Evolutionary conservation across 2,329 filamentous ascomycete species (phyloP).

Genomic region (Phaeosphaeria sp.): DNA sequence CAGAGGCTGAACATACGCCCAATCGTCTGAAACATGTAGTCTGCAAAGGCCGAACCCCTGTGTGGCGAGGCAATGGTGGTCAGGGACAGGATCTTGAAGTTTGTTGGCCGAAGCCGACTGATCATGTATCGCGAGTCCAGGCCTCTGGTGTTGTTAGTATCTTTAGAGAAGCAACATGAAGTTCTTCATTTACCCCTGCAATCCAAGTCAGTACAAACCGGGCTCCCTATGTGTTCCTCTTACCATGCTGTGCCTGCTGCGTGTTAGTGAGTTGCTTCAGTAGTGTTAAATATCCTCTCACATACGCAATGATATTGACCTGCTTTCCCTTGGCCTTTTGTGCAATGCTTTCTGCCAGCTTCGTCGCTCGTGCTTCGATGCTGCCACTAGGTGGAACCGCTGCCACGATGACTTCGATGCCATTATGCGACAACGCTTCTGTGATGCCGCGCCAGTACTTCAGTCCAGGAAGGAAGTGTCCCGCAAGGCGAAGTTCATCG

Average conservation of each 20-base stretch:
- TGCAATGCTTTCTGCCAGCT: conserved; percentile 61
- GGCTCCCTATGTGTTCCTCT: background rate
- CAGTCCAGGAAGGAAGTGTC: conserved; percentile 62
- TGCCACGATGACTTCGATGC: conserved; percentile 67
- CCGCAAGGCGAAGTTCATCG: conserved; percentile 65
- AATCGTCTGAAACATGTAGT: conserved; percentile 66
- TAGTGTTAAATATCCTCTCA: conserved; percentile 8
- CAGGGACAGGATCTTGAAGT: conserved; percentile 77
- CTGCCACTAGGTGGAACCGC: conserved; percentile 65
- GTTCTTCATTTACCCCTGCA: conserved; percentile 45
- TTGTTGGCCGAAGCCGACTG: conserved; percentile 62
- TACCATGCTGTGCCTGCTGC: conserved; percentile 62
- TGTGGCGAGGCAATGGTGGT: conserved; percentile 70
- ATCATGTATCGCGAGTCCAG: conserved; percentile 71
- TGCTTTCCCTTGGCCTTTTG: conserved; percentile 61
- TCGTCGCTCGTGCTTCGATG: conserved; percentile 64
- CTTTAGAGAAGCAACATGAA: background rate
- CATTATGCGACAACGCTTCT: conserved; percentile 63
- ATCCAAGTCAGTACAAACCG: conserved; percentile 22
- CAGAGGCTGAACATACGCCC: conserved; percentile 54
- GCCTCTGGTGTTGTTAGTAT: conserved; percentile 54
- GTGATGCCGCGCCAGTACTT: conserved; percentile 71
- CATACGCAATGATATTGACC: conserved; percentile 71
- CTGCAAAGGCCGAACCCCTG: conserved; percentile 66
- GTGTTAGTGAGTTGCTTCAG: conserved; percentile 18